A percentile compares a stretch with the other conserved stretches of the same genome.
phyloP scores from a whole-genome alignment of 1,284 basidiomycete species.

The Fomitopsis schrenkii region DNA sequence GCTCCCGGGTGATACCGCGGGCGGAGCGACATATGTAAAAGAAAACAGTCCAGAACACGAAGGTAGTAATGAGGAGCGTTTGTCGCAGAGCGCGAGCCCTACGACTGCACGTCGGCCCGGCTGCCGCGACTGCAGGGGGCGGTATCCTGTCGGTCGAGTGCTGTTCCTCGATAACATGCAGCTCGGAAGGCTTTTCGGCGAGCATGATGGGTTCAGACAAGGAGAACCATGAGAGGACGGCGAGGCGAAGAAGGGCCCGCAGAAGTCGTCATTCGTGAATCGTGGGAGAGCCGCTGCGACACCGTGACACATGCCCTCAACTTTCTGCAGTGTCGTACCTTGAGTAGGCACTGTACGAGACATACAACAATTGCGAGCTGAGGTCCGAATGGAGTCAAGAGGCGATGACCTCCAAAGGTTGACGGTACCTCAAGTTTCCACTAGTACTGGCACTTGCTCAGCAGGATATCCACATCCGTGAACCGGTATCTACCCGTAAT shows the following conservation, averaged over 20 bases:
- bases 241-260: background rate
- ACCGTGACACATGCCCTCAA: background rate
- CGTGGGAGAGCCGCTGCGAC: background rate
- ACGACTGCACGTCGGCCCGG: background rate
- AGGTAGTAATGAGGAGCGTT: background rate
- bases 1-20: background rate
- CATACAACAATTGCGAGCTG: too few relatives aligned
- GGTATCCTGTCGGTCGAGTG: background rate
- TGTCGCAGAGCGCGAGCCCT: background rate
- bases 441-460: too few relatives aligned
- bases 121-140: background rate
- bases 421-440: too few relatives aligned
- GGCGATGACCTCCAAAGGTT: too few relatives aligned
- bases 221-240: background rate
- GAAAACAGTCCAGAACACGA: background rate
- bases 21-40: background rate
- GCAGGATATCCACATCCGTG: too few relatives aligned
- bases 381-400: too few relatives aligned
- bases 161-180: background rate
- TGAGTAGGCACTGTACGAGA: too few relatives aligned
- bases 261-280: background rate
- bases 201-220: background rate
- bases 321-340: too few relatives aligned
- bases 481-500: too few relatives aligned
- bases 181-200: background rate